Base-by-base conservation (phyloP, 1,284 basidiomycete genomes). In the Cystobasidiaceae sp. region DNA sequence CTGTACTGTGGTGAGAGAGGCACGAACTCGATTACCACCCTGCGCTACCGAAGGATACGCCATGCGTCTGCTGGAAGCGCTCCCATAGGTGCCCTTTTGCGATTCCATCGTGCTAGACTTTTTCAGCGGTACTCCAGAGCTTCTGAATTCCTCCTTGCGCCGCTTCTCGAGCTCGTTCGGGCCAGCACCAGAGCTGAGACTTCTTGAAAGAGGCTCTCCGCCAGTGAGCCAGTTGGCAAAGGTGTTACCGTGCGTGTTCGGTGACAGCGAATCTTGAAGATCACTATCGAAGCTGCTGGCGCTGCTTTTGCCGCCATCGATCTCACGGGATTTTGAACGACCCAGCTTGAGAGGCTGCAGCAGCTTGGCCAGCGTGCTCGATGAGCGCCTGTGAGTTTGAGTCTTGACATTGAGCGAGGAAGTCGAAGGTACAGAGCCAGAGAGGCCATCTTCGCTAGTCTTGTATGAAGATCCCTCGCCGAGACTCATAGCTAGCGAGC, bases 341-440 rank as follows among this genome's bases (percentile, higher is more conserved):
- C 61, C 61, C 6, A 64, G 52, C 21, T 64, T 64, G 32, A 62
- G 60, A 2, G 60, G 60, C 27, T 62, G 48, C 15, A 64, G 41
- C 4, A 64, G 61, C 32, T 64, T 64, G 23, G 39, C 34, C 21
- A 51, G 32, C 11, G 37, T 64, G 44, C 52, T 64, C 23, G 61
- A 51, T 19, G 39, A 32, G 8, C 52, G 61, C 44, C 48, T 64
- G n/a, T 64, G 61, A 13, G 61, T 48, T 19, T 15, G 19, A 21
- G 13, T 11, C 28, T 27, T 17, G 32, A n/a, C 19, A 21, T 27
- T 27, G 8, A 28, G 17, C 6, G 46, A 49, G 4, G 46, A 23
- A 17, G 46, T 23, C 27, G 28, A 11, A 39, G 37, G n/a, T 11
- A n/a, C 37, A 9, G 37, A 39, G 37, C n/a, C 50, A 5, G 41